These are phyloP conservation scores for Cladosporium oxysporum DNA, from an alignment of 2,329 filamentous ascomycete genomes.

Conservation along the genomic window DNA sequence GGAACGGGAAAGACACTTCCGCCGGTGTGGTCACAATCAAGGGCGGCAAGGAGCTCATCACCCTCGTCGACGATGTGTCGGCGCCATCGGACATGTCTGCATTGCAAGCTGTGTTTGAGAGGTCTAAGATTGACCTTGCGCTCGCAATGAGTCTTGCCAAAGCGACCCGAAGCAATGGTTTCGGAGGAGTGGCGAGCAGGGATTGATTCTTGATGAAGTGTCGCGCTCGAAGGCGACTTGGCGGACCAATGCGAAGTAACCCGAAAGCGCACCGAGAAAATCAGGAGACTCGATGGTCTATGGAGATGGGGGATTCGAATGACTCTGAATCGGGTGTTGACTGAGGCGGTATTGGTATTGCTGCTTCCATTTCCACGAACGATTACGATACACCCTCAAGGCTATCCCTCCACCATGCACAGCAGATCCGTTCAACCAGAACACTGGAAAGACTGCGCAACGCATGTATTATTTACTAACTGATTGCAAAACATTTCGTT, in stretches of 20 bases:
- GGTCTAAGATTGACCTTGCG: neutral
- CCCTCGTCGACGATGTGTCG: neutral
- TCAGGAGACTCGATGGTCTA: neutral
- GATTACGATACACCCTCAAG: neutral
- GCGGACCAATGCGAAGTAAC: neutral
- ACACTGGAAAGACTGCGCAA: neutral
- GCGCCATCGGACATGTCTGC: neutral
- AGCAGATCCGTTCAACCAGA: neutral
- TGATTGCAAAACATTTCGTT: neutral
- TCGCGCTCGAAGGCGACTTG: neutral
- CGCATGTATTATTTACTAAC: neutral
- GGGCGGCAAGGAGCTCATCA: neutral
- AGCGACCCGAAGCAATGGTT: neutral
- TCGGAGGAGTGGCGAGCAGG: neutral
- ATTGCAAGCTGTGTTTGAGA: neutral
- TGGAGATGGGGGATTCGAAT: too few relatives aligned
- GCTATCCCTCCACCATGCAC: too few relatives aligned
- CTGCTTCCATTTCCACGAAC: neutral
- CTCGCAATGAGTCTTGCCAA: conserved; percentile 3
- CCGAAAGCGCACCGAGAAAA: neutral
- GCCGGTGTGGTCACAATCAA: neutral
- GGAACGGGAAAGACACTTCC: neutral
- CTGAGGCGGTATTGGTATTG: neutral
- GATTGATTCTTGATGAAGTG: neutral
- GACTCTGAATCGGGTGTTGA: too few relatives aligned